phyloP scores from a whole-genome alignment of 768 basidiomycete genomes.

The Macrolepiota fuliginosa region DNA sequence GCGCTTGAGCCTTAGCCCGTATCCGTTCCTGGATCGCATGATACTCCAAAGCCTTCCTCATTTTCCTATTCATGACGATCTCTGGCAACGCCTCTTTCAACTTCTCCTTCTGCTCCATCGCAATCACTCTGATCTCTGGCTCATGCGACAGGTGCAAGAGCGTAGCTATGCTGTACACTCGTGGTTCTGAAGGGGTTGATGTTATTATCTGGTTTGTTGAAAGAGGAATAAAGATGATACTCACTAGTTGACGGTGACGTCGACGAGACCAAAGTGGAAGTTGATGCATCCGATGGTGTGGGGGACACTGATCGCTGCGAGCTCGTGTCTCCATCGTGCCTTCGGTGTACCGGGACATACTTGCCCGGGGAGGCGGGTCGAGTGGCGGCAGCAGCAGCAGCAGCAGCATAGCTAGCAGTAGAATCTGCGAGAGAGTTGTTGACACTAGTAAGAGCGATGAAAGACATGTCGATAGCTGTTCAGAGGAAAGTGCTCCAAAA shows the following conservation, averaged over 20 bases:
- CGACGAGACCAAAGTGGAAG: conserved; percentile 1
- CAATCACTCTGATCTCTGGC: conserved; percentile 2
- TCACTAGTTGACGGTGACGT: not conserved
- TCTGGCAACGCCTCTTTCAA: conserved; percentile 20
- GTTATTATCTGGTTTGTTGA: not conserved
- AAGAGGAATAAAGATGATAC: not conserved
- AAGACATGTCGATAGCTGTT: not conserved
- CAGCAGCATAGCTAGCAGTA: not conserved
- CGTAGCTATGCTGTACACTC: conserved; percentile 8
- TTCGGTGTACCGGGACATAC: conserved; percentile 10
- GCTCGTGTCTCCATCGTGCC: not conserved
- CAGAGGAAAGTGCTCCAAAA: not conserved
- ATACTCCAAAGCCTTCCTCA: conserved; percentile 28
- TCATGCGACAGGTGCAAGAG: conserved; percentile 8
- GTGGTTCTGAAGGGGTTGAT: not conserved
- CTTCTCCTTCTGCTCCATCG: conserved; percentile 4
- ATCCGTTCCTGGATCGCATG: conserved; percentile 13
- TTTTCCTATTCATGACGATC: conserved; percentile 29
- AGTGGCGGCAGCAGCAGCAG: not conserved
- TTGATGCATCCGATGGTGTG: conserved; percentile 1
- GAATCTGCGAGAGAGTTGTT: not conserved
- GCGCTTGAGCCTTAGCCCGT: not conserved
- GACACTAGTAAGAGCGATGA: not conserved
- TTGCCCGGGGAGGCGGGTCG: not conserved
- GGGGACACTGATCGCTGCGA: conserved; percentile 4